Percentiles rank a stretch among this genome's conserved stretches.
These are phyloP conservation scores for Friedmanniomyces simplex DNA, from an alignment of 495 filamentous ascomycete species.

Conservation along the genomic window DNA sequence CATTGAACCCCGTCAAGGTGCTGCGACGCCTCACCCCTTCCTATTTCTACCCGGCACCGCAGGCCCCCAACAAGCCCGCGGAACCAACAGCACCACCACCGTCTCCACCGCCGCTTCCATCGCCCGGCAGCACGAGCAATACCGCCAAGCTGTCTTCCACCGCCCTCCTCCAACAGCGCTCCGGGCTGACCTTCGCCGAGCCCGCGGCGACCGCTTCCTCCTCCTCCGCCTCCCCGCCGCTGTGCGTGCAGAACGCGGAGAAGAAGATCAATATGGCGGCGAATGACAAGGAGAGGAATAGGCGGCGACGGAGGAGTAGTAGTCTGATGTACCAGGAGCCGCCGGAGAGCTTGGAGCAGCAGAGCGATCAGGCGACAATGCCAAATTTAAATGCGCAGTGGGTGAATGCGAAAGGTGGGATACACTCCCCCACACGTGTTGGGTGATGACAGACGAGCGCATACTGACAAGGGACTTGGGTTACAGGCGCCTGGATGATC, in stretches of 20 bases:
- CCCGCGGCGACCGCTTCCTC: background rate
- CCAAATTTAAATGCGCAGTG: conserved; percentile 96
- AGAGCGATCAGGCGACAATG: conserved; percentile 86
- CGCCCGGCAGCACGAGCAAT: conserved; percentile 2
- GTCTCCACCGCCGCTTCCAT: background rate
- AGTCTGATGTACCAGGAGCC: conserved; percentile 95
- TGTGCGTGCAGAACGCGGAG: conserved; percentile 15
- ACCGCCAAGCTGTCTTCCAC: conserved; percentile 22
- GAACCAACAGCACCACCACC: background rate
- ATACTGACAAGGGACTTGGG: background rate
- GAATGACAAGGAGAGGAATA: conserved; percentile 3
- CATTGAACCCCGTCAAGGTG: conserved; percentile 7
- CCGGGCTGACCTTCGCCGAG: conserved; percentile 20
- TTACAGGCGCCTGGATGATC: conserved; percentile 87
- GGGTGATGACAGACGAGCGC: background rate
- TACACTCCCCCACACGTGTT: background rate
- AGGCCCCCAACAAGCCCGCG: background rate
- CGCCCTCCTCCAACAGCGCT: conserved; percentile 1
- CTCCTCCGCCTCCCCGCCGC: background rate
- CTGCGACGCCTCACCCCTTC: conserved; percentile 9
- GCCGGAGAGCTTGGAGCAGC: conserved; percentile 84
- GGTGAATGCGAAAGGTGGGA: conserved; percentile 97
- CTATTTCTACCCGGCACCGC: conserved; percentile 10
- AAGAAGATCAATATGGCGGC: conserved; percentile 12
- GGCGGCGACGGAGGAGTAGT: conserved; percentile 76